Evolutionary conservation across 768 basidiomycete species (phyloP).

Genomic region (Suillus plorans): DNA sequence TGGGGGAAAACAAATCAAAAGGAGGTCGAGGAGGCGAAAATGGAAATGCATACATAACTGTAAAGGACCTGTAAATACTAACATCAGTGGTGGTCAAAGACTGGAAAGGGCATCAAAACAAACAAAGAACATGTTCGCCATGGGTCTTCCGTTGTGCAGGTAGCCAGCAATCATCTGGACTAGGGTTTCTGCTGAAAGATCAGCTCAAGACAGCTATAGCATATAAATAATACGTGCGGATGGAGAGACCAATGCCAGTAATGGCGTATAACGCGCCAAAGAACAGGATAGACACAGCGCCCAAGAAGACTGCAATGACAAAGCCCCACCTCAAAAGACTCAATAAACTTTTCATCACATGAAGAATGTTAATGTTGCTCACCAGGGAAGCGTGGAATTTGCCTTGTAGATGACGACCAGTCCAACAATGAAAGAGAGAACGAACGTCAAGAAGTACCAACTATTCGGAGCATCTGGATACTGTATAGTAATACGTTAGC

Average conservation of each 20-base stretch:
- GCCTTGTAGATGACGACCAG: constrained; percentile 55
- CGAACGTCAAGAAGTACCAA: constrained; percentile 32
- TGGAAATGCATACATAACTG: constrained; percentile 28
- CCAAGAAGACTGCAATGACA: constrained; percentile 51
- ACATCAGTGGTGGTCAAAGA: constrained; percentile 35
- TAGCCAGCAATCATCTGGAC: constrained; percentile 39
- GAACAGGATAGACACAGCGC: constrained; percentile 49
- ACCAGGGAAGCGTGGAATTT: constrained; percentile 57
- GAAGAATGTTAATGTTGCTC: constrained; percentile 10
- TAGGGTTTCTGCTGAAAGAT: constrained; percentile 21
- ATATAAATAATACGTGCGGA: constrained; percentile 17
- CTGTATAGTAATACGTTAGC: constrained; percentile 10
- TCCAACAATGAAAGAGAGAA: constrained; percentile 44
- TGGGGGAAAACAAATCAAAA: background rate
- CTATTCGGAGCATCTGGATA: constrained; percentile 34
- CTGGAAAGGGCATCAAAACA: background rate
- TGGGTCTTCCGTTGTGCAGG: constrained; percentile 36
- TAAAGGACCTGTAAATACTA: constrained; percentile 38
- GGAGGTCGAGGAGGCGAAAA: background rate
- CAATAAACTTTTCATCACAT: background rate
- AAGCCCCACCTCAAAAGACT: constrained; percentile 42
- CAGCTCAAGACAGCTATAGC: background rate
- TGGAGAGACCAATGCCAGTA: constrained; percentile 30
- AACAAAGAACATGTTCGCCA: constrained; percentile 45
- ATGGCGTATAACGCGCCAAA: constrained; percentile 54